Base-by-base conservation (phyloP, 1,284 basidiomycete species). In the Apiotrichum domesticum region DNA sequence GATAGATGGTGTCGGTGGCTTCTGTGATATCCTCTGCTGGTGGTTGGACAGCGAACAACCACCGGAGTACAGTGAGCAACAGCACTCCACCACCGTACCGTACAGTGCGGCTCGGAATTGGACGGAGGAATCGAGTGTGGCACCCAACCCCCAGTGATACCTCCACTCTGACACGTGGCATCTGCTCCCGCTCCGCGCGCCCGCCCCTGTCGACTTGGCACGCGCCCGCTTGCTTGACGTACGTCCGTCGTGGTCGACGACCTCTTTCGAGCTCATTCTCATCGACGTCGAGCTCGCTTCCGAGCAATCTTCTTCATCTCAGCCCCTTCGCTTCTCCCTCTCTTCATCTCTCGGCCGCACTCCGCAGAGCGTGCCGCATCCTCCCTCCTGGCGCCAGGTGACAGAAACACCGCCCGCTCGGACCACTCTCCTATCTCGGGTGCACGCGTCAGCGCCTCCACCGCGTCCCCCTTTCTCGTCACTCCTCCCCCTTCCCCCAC, bases 11-110 rank as follows among this genome's bases (percentile, higher is more conserved):
- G 15, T 51, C 29, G 35, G 35, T 37, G 35, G n/a, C 7, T 6
- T 4, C 35, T 13, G 40, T 47, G 52, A 58, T 58, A 52, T 57
- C 47, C 43, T 46, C 53, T 45, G 34, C 41, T 45, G 40, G 15
- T 52, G 53, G 57, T 58, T 58, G 57, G 57, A 35, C 32, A 34
- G 13, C 37, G 15, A 10, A 6, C 2, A 8, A 6, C 35, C 4
- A 6, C 35, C 32, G 5, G 13, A 4, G 8, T 10, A 8, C 46
- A 15, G 33, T 14, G 46, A 49, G 47, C 35, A 21, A n/a, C 13
- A 32, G 21, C 43, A 44, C 43, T 44, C 21, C 45, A 10, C 29
- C 45, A 11, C 14, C 45, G 11, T 33, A 14, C 6, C 32, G 45
- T 33, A 21, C 21, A 21, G 21, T 21, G 21, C 21, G 15, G 46